Evolutionary conservation across 78 protist genomes (phyloP), one percentile per base, ranked within the genome.

Genomic region (Salpingoeca rosetta): DNA sequence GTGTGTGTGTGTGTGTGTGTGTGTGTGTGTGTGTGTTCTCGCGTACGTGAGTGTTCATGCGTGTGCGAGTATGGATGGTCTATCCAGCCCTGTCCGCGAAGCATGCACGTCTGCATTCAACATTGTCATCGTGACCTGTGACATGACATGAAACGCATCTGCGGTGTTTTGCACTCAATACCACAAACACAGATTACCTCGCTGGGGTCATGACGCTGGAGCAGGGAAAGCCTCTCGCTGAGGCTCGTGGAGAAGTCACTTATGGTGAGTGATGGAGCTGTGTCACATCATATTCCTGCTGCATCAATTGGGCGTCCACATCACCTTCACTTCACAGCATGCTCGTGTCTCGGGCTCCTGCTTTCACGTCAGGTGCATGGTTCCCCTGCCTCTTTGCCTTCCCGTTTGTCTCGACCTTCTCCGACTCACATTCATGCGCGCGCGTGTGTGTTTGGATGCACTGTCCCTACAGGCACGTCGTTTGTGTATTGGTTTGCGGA

Each of bases 191-290:
- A 51, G 43, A 75, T 36, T 73, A 81, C 7, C 86, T 87, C 2
- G 90, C 90, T 0, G 44, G 0, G 37, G 2, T 88, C 44, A 76
- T 88, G 76, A 75, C 90, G n/a, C 17, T 11, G 36, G 91, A 88
- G 45, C 56, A 36, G 3, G 91, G 91, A 45, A 88, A 88, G 84
- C 83, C 91, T 35, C 37, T 88, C 37, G 41, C 65, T 28, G 89
- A 86, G 27, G 84, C 89, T 2, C 82, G 80, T 11, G 90, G 89
- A 28, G 92, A 90, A 44, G 44, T 84, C 7, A 37, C 83, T 17
- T 89, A 90, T 57, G 79, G 86, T 0, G 1, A 38, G 81, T 78
- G 44, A 35, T 35, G n/a, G 37, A 12, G 82, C 82, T n/a, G n/a
- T n/a, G n/a, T n/a, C n/a, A n/a, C n/a, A n/a, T 43, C 87, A 7